Conservation (phyloP, 177 flowering plant species). For the Vitis hybrid region DNA sequence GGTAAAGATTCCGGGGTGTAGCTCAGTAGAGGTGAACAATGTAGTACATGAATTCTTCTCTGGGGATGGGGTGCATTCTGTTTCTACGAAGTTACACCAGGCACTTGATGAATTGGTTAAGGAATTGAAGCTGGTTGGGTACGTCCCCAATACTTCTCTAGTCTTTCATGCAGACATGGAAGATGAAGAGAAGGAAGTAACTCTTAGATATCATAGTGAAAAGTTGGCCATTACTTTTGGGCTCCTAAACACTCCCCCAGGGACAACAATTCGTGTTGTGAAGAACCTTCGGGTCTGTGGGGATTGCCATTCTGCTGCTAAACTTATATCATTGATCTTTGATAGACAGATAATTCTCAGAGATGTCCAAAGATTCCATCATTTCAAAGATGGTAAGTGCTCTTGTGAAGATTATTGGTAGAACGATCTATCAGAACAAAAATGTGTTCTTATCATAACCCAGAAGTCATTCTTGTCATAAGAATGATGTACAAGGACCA, state of each 20-base stretch:
- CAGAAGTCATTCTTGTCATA: background rate
- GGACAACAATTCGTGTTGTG: constrained; percentile 69
- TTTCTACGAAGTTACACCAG: constrained; percentile 35
- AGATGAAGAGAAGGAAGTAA: constrained; percentile 54
- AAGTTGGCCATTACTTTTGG: constrained; percentile 74
- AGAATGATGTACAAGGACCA: too few relatives aligned
- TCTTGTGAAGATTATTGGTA: constrained; percentile 82
- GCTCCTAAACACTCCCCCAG: constrained; percentile 63
- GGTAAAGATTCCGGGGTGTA: constrained; percentile 69
- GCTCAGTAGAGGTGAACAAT: constrained; percentile 67
- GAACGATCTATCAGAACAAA: background rate
- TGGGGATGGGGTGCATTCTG: constrained; percentile 51
- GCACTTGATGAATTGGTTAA: constrained; percentile 52
- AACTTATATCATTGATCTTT: constrained; percentile 49
- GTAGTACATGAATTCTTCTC: constrained; percentile 72
- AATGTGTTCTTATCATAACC: background rate
- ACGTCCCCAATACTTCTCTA: constrained; percentile 63
- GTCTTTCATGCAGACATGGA: constrained; percentile 57
- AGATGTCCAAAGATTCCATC: constrained; percentile 73
- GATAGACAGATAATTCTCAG: constrained; percentile 56
- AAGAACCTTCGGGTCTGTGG: constrained; percentile 72
- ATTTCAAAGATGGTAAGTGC: constrained; percentile 60
- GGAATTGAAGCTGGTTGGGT: constrained; percentile 57
- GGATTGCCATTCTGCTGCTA: constrained; percentile 73
- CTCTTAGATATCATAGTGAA: constrained; percentile 68